A percentile compares a stretch with the other conserved stretches of the same genome.
Evolutionary conservation across 1,284 basidiomycete genomes (phyloP).

Genomic region (Xanthoconium separans): DNA sequence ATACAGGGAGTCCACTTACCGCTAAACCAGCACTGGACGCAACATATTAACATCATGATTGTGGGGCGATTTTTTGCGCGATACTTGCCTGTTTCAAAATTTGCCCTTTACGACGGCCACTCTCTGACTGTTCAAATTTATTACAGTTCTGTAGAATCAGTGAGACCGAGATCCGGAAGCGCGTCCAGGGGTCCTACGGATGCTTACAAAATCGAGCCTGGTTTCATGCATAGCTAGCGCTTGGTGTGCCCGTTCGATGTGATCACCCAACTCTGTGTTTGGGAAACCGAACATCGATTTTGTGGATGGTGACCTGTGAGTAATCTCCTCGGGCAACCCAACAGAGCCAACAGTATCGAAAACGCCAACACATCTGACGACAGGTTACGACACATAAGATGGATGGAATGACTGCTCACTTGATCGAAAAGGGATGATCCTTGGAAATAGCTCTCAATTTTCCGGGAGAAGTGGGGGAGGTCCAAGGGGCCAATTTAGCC

Average conservation of each 20-base stretch:
- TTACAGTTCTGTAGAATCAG: conserved; percentile 47
- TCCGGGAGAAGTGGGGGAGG: conserved; percentile 46
- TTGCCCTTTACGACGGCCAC: conserved; percentile 53
- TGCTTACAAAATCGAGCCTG: conserved; percentile 62
- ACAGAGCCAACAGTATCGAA: conserved; percentile 73
- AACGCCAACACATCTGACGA: conserved; percentile 61
- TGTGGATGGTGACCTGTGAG: conserved; percentile 37
- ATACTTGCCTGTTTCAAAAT: conserved; percentile 54
- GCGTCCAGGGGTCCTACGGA: too few species aligned
- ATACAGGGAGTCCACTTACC: conserved; percentile 38
- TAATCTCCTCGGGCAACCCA: conserved; percentile 64
- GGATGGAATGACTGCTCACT: conserved; percentile 39
- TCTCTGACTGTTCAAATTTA: conserved; percentile 59
- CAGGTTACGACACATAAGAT: conserved; percentile 6
- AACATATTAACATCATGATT: conserved; percentile 9
- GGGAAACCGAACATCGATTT: conserved; percentile 63
- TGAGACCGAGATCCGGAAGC: background rate
- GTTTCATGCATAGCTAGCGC: conserved; percentile 66
- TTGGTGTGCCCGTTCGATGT: conserved; percentile 63
- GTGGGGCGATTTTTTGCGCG: background rate
- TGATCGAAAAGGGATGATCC: conserved; percentile 55
- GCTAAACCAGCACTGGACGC: conserved; percentile 65
- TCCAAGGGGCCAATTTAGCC: conserved; percentile 53
- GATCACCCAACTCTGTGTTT: conserved; percentile 55
- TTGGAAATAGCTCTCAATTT: conserved; percentile 49